phyloP scores from a whole-genome alignment of 768 basidiomycete genomes.

The Suillus americanus region DNA sequence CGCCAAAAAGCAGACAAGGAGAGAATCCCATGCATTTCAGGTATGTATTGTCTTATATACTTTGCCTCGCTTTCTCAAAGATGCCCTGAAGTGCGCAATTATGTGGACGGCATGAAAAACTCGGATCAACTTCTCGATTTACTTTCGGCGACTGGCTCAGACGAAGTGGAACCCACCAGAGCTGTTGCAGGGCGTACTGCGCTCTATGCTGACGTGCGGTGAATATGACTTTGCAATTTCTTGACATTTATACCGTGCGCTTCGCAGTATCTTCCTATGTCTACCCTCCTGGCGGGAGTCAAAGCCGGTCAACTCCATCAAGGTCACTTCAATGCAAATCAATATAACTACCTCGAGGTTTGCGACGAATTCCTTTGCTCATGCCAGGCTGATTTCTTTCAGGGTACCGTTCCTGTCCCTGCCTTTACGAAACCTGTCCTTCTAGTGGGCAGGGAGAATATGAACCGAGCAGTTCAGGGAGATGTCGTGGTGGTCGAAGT shows the following conservation, averaged over 20 bases:
- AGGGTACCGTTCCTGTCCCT: constrained; percentile 82
- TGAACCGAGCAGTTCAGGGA: constrained; percentile 94
- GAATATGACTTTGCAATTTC: background rate
- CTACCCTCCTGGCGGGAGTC: constrained; percentile 75
- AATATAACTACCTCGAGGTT: constrained; percentile 95
- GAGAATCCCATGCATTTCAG: constrained; percentile 61
- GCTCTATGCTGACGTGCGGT: constrained; percentile 72
- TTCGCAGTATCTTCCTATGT: constrained; percentile 72
- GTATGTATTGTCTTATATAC: constrained; percentile 34
- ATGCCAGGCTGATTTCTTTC: background rate
- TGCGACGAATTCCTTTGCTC: background rate
- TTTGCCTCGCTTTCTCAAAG: background rate
- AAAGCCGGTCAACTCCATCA: constrained; percentile 84
- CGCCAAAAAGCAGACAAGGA: constrained; percentile 68
- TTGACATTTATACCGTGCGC: background rate
- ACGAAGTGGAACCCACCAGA: constrained; percentile 62
- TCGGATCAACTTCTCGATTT: constrained; percentile 75
- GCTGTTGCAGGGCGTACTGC: constrained; percentile 53
- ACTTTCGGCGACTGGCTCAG: constrained; percentile 65
- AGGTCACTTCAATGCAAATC: constrained; percentile 93
- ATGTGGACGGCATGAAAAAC: constrained; percentile 73
- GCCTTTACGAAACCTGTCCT: constrained; percentile 77
- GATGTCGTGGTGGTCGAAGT: constrained; percentile 92
- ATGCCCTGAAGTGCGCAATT: constrained; percentile 59
- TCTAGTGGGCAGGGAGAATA: constrained; percentile 84